phyloP scores from a whole-genome alignment of 2,329 filamentous ascomycete species.

The Trichoderma atroviride region DNA sequence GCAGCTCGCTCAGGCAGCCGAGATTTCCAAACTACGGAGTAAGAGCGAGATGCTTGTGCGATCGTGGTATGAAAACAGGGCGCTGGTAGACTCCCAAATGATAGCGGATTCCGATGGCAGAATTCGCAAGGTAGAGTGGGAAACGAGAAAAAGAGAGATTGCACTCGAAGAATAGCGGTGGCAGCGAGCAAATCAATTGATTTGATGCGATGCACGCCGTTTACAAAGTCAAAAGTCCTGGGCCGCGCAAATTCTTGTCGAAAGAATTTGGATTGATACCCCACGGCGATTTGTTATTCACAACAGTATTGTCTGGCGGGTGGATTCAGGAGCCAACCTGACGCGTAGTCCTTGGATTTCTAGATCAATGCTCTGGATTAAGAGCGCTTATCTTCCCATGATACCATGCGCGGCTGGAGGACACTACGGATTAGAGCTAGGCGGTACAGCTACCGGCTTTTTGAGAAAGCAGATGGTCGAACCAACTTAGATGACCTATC shows the following conservation, averaged over 20 bases:
- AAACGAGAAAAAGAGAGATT: conserved; percentile 65
- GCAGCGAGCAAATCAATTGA: not conserved
- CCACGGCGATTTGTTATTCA: not conserved
- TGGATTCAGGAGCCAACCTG: too few species aligned
- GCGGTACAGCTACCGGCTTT: not conserved
- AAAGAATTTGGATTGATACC: too few species aligned
- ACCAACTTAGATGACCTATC: not conserved
- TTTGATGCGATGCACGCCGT: not conserved
- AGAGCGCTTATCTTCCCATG: not conserved
- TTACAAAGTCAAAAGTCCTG: not conserved
- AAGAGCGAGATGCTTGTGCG: conserved; percentile 65
- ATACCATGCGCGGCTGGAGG: not conserved
- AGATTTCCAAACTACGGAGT: conserved; percentile 64
- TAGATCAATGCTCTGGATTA: not conserved
- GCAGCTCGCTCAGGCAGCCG: conserved; percentile 63
- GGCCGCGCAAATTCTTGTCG: not conserved
- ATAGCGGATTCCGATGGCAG: conserved; percentile 73
- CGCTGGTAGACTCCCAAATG: conserved; percentile 68
- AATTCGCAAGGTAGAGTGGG: conserved; percentile 65
- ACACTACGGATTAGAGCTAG: not conserved
- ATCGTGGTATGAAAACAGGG: conserved; percentile 72
- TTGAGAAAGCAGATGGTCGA: not conserved
- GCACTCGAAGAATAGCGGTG: conserved; percentile 53
- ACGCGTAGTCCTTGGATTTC: too few species aligned
- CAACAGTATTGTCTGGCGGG: too few species aligned